Evolutionary conservation across 2,329 filamentous ascomycete species (phyloP), one percentile per base, ranked within the genome.

Genomic region (Trichoderma pleuroti): DNA sequence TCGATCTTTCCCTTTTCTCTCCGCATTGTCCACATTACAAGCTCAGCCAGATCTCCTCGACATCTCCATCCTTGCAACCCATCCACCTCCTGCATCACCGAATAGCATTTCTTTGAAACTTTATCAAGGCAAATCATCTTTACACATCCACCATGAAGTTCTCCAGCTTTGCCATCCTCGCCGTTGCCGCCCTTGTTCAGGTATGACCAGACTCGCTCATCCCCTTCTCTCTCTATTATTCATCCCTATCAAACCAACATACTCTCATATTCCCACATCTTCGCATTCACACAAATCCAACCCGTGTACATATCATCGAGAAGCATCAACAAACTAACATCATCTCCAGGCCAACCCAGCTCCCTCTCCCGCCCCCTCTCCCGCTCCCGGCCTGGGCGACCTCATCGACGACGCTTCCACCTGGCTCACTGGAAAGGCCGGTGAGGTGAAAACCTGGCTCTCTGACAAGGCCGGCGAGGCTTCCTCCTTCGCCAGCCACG

Each of bases 111-210:
- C 12, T 6, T 54, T 11, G 6, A 34, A 36, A 34, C 39, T 12
- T 59, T 21, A 34, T 3, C 42, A 24, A n/a, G 9, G 30, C n/a
- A 42, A 59, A 59, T 9, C 32, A 18, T 57, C 16, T 26, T 46
- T 30, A 66, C 34, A 30, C 26, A 30, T 24, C 71, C 76, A 76
- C 56, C 70, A 82, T 83, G 81, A 81, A 81, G 79, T 79, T 81
- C 78, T 76, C 79, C 75, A 75, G 75, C 74, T 73, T 76, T 57
- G 74, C 77, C 68, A 56, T 80, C 72, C 71, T 80, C 68, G 75
- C 77, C 73, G 74, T 81, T 57, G 76, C 76, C 63, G 77, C 79
- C 70, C 72, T 76, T 54, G 77, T 75, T 72, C 73, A 79, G 74
- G 79, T 80, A 75, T 39, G 72, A 26, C 74, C 24, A 26, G 34